A percentile compares a stretch with the other conserved stretches of the same genome.
Evolutionary conservation across 164 flowering plant genomes (phyloP).

Genomic region (Annona cherimola): DNA sequence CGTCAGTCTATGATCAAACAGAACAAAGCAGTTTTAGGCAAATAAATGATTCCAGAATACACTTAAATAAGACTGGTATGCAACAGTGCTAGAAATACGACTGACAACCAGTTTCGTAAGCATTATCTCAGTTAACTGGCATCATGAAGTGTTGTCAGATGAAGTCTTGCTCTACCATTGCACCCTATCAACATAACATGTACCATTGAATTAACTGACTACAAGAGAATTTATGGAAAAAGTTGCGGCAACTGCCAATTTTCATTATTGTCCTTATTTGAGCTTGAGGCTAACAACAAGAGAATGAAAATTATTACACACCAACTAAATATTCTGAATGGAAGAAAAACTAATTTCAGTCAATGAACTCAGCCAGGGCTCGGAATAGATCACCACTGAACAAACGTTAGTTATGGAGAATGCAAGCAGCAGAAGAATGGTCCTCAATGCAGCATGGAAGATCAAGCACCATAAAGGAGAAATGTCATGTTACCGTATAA

Average conservation of each 20-base stretch:
- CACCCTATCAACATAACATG: no score
- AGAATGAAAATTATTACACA: no score
- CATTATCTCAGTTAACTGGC: no score
- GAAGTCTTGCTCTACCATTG: no score
- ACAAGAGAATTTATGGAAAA: no score
- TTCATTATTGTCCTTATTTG: no score
- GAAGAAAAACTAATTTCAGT: background rate
- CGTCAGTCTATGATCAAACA: background rate
- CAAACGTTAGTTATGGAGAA: background rate
- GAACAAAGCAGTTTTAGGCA: background rate
- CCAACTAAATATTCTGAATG: background rate
- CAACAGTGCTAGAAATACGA: no score
- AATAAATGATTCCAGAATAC: background rate
- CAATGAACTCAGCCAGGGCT: background rate
- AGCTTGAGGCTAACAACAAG: no score
- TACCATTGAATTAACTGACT: no score
- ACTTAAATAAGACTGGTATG: background rate
- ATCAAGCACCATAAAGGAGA: constrained; percentile 12
- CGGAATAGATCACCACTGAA: background rate
- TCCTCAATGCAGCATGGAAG: background rate
- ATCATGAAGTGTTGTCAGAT: no score
- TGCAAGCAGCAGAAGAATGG: background rate
- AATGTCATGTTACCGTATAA: background rate
- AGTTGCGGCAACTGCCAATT: no score
- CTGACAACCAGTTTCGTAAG: no score